Evolutionary conservation across 305 asterid species (phyloP), one percentile per base, ranked within the genome.

Genomic region (Rubia balearica): DNA sequence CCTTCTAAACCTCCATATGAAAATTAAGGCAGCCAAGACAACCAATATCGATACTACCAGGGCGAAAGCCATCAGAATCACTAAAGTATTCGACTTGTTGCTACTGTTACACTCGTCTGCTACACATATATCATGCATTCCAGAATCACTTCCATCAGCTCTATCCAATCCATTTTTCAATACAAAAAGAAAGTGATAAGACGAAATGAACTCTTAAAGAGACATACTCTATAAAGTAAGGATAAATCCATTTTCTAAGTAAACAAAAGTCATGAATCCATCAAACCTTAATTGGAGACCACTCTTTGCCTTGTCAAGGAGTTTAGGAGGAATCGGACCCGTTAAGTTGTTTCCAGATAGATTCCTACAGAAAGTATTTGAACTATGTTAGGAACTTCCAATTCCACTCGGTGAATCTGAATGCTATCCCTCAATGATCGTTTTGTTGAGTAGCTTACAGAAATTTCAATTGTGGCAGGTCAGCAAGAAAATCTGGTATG

Each of bases 321-420:
- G 64, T 7, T 56, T 60, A n/a, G 68, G 73, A 0, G 85, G 87
- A 59, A 77, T 40, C 57, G 75, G 22, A 2, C 74, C 77, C 0
- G 73, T 40, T 71, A 85, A 77, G 30, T 76, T 73, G 70, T 82
- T 82, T 55, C 85, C 84, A 56, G 65, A 40, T 61, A 85, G 75
- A 69, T 78, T 56, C 72, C 86, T 79, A 62, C 46, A 49, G 55
- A 4, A 51, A 60, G 30, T 8, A 14, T 38, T 38, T 38, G 7
- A 38, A 38, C 41, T 38, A 38, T 6, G 41, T 38, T 38, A 38
- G 41, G 41, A 38, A 38, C 41, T 38, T 38, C 7, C 41, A 38
- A 38, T 38, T 6, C 41, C 7, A 38, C 7, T 38, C 41, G 7
- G 7, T 38, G 41, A 38, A 38, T 38, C 41, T 38, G 41, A 38